Evolutionary conservation across 495 filamentous ascomycete species (phyloP), one percentile per base, ranked within the genome.

Genomic region (Xylona heveae): DNA sequence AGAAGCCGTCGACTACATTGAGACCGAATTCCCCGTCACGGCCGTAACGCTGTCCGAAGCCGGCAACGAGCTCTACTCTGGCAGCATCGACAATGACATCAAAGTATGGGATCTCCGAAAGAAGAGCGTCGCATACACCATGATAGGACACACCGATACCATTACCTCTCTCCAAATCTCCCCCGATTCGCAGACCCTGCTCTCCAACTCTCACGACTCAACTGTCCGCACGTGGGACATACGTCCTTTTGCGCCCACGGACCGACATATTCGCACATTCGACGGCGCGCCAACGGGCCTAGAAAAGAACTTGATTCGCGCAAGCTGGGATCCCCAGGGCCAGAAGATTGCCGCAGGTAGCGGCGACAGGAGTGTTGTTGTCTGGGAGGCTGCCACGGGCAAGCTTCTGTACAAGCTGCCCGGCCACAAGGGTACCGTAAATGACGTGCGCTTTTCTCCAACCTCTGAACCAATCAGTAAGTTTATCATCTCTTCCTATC

Each of bases 141-240:
- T 99, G 66, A 42, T 76, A 6, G 88, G 90, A 2, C 88, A 99
- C 46, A 74, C 64, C 19, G 88, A 99, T 43, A 95, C 84, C 1
- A 60, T 99, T 37, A 91, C 85, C 2, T 88, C 84, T 19, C 63
- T 99, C 14, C 57, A 73, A 28, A 64, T 94, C 17, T 95, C 90
- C 2, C 88, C 88, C 0, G 90, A 95, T 43, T 78, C 80, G 4
- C 82, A 93, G 45, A 71, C 76, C 8, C 61, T 99, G 16, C 59
- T 95, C 3, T 95, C 88, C 9, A 84, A 91, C 42, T 78, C 81
- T 3, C 82, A 92, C 54, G 88, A 99, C 47, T 81, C 74, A 8
- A 88, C 85, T 0, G 88, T 83, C 9, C 66, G 79, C 37, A 92
- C 83, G 15, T 99, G 88, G 90, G 84, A 99, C 49, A 78, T 99